Percentiles rank a stretch among this genome's conserved stretches.
phyloP scores from a whole-genome alignment of 345 rosid genomes.

The Schrenkiella parvula region DNA sequence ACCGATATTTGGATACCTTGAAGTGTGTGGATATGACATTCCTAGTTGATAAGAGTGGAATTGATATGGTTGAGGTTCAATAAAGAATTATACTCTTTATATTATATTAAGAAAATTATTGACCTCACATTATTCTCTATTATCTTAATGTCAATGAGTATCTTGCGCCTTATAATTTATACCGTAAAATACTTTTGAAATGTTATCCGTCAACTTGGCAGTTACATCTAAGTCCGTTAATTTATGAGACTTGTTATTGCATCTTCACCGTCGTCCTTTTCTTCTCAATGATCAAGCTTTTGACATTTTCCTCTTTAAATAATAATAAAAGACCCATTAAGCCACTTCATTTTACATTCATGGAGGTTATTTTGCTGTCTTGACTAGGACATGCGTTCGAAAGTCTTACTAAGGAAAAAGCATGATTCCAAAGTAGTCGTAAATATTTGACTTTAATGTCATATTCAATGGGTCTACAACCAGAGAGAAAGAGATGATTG shows the following conservation, averaged over 20 bases:
- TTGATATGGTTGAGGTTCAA: slow-evolving; percentile 8
- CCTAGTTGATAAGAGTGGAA: neutral
- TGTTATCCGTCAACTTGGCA: neutral
- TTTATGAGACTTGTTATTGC: neutral
- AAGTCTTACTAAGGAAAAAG: slow-evolving; percentile 12
- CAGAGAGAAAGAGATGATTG: slow-evolving; percentile 3
- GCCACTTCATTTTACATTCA: neutral
- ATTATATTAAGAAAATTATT: neutral
- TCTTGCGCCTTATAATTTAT: slow-evolving; percentile 4
- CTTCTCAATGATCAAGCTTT: neutral
- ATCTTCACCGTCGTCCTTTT: neutral
- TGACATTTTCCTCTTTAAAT: slow-evolving; percentile 4
- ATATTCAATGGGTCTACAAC: slow-evolving; percentile 8
- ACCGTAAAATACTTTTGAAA: neutral
- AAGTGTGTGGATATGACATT: too few relatives aligned
- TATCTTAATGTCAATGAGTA: neutral
- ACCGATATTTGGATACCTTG: too few relatives aligned
- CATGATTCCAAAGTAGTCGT: slow-evolving; percentile 17
- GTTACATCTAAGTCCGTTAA: neutral
- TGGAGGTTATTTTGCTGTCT: slow-evolving; percentile 13
- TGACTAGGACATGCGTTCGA: slow-evolving; percentile 11
- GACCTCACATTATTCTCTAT: neutral
- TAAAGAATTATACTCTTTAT: too few relatives aligned
- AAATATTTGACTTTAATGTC: slow-evolving; percentile 8
- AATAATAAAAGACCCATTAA: neutral